phyloP scores from a whole-genome alignment of 2,329 filamentous ascomycete genomes.

The Fusarium pseudoanthophilum region DNA sequence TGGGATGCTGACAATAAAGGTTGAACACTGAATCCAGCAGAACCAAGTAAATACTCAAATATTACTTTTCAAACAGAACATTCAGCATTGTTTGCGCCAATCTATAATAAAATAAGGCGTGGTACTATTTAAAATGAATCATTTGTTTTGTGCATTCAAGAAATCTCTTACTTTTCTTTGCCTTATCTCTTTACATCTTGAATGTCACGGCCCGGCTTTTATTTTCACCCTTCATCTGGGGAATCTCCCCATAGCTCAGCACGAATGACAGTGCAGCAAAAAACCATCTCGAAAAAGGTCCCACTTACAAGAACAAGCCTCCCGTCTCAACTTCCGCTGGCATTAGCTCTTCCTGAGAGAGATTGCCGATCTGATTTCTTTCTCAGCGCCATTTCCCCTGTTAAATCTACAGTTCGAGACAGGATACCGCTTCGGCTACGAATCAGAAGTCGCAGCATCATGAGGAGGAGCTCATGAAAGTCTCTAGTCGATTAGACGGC shows the following conservation, averaged over 20 bases:
- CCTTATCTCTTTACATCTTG: not conserved
- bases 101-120: rapidly evolving
- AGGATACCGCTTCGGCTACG: conserved; percentile 19
- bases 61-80: not conserved
- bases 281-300: conserved; percentile 39
- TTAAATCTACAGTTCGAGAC: not conserved
- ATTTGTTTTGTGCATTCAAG: rapidly evolving
- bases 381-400: conserved; percentile 15
- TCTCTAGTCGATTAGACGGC: conserved; percentile 68
- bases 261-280: conserved; percentile 37
- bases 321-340: conserved; percentile 33
- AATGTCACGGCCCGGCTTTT: not conserved
- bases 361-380: conserved; percentile 33
- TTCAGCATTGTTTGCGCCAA: rapidly evolving
- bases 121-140: rapidly evolving
- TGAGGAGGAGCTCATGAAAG: conserved; percentile 70
- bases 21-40: not conserved
- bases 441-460: conserved; percentile 48
- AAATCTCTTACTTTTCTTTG: rapidly evolving
- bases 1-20: conserved; percentile 19
- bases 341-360: conserved; percentile 36
- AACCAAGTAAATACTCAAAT: too few species aligned
- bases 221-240: conserved; percentile 5
- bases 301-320: conserved; percentile 37
- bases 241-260: conserved; percentile 34